phyloP scores from a whole-genome alignment of 257 asterid species.

The Primulina huaijiensis region DNA sequence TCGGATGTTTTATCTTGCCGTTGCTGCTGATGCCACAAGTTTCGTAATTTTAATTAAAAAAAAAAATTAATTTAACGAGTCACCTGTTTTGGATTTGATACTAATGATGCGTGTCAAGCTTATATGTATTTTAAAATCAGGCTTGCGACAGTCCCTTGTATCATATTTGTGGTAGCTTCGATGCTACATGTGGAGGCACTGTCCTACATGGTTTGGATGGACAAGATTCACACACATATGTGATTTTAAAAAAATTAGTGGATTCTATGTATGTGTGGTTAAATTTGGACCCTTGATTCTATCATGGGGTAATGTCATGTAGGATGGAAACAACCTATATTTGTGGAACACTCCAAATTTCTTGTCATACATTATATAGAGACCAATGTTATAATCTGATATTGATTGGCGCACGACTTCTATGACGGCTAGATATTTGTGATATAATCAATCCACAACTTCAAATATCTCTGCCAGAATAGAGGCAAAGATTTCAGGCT shows the following conservation, averaged over 20 bases:
- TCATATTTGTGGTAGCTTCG: background rate
- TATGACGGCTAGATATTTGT: too few relatives aligned
- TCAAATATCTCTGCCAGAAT: constrained; percentile 49
- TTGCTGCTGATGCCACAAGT: constrained; percentile 50
- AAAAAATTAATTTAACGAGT: background rate
- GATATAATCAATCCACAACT: too few relatives aligned
- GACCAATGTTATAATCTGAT: too few relatives aligned
- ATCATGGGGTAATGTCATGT: too few relatives aligned
- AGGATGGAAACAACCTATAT: too few relatives aligned
- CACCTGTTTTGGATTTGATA: background rate
- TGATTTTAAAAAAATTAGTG: too few relatives aligned
- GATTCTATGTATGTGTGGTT: too few relatives aligned
- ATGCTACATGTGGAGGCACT: too few relatives aligned
- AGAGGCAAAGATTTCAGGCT: constrained; percentile 68
- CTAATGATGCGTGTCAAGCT: background rate
- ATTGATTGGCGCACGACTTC: too few relatives aligned
- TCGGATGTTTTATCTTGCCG: constrained; percentile 62
- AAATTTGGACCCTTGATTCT: too few relatives aligned
- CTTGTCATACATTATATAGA: background rate
- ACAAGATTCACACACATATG: too few relatives aligned
- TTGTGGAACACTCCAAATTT: background rate
- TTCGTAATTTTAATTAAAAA: background rate
- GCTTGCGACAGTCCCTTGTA: background rate
- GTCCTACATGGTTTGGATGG: too few relatives aligned
- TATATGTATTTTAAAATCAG: background rate